These are phyloP conservation scores for Ligustrum vulgare DNA, from an alignment of 257 asterid genomes.

Conservation along the genomic window DNA sequence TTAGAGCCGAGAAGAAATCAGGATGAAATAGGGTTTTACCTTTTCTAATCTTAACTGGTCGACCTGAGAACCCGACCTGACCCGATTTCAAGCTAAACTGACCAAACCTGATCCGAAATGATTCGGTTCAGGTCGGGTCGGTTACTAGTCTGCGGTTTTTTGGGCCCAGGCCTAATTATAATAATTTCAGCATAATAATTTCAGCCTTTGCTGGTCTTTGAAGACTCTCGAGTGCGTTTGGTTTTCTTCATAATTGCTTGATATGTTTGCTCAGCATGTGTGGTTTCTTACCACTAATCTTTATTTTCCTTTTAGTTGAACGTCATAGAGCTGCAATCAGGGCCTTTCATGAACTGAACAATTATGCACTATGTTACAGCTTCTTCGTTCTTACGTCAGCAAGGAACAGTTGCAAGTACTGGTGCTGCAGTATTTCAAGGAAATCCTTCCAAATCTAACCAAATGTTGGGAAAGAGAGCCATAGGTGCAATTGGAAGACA, in stretches of 20 bases:
- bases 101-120: too few species aligned
- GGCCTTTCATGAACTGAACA: constrained; percentile 84
- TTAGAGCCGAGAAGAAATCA: too few species aligned
- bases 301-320: constrained; percentile 52
- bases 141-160: too few species aligned
- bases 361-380: constrained; percentile 50
- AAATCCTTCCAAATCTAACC: constrained; percentile 61
- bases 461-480: constrained; percentile 46
- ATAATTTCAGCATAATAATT: too few species aligned
- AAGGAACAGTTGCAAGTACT: constrained; percentile 67
- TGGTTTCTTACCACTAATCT: background rate
- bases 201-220: background rate
- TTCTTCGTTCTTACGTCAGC: constrained; percentile 58
- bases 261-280: background rate
- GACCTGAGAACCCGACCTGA: too few species aligned
- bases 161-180: too few species aligned
- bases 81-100: too few species aligned
- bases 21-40: too few species aligned
- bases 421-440: constrained; percentile 59
- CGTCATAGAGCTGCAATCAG: constrained; percentile 74
- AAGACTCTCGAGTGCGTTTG: background rate
- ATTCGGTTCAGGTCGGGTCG: too few species aligned
- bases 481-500: constrained; percentile 64
- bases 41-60: too few species aligned
- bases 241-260: background rate